Percentiles rank a stretch among this genome's conserved stretches.
Evolutionary conservation across 306 rosid genomes (phyloP).

Genomic region (Dryas octopetala): DNA sequence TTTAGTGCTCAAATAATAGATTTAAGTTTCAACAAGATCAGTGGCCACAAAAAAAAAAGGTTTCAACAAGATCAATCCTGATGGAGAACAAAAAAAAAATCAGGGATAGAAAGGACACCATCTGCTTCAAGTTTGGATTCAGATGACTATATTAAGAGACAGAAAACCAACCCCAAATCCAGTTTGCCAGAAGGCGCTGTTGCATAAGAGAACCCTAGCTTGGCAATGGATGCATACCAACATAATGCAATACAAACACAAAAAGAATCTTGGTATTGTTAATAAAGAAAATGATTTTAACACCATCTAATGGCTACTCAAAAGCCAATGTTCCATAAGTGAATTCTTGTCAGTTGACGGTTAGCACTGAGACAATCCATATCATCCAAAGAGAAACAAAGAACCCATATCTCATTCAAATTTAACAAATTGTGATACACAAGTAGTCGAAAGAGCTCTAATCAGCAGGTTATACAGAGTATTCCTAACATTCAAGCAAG

Average conservation of each 20-base stretch:
- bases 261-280: background rate
- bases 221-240: conserved; percentile 15
- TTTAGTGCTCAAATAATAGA: no score
- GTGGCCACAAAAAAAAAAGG: no score
- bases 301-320: background rate
- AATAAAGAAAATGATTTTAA: background rate
- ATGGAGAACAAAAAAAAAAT: conserved; percentile 4
- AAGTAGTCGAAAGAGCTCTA: conserved; percentile 10
- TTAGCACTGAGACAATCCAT: background rate
- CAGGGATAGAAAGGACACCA: conserved; percentile 27
- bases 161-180: background rate
- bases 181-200: background rate
- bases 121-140: conserved; percentile 17
- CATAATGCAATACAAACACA: conserved; percentile 9
- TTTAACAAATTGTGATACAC: conserved; percentile 14
- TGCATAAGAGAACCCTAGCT: background rate
- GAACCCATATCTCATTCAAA: conserved; percentile 15
- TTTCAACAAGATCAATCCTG: conserved; percentile 13
- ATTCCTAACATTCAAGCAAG: background rate
- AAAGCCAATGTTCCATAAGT: background rate
- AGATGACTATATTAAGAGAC: background rate
- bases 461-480: background rate
- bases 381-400: background rate
- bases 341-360: background rate
- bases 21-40: conserved; percentile 5